Evolutionary conservation across 441 rosid genomes (phyloP), one percentile per base, ranked within the genome.

Genomic region (Jatropha podagrica): DNA sequence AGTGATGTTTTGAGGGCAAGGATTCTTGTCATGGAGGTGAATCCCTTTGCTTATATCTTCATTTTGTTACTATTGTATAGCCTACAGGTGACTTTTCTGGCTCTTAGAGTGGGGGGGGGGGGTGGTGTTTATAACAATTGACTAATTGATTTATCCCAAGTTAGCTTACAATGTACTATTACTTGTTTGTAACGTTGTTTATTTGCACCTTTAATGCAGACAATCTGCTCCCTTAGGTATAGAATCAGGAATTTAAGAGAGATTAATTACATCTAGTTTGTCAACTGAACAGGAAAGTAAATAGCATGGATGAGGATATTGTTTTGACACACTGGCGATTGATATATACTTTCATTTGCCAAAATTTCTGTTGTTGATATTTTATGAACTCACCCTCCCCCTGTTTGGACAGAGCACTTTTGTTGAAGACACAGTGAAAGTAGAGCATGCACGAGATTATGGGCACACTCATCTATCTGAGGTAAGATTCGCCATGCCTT

Each of bases 371-470:
- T 18, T 54, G 7, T 54, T 17, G 20, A 54, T 54, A 54, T 54
- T 54, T 54, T 54, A 17, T 52, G 20, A 54, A 18, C 2, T 60
- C 8, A 27, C 65, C 64, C 12, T 58, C 26, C n/a, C 32, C 46
- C 26, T 32, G 12, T 70, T 75, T 74, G 17, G 76, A 73, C 85
- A 95, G 98, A 88, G 97, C 85, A 95, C 99, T 70, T 95, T 86
- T 82, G 75, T 95, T 68, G 90, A 91, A 68, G 85, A 88, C 75
- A 81, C 85, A 0, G 87, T 93, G 48, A 79, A 91, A 1, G 82
- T 90, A 67, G 96, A 88, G 81, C 98, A 91, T 75, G 98, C 98
- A 10, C 92, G 95, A 83, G 97, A 92, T 74, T 93, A 90, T 84
- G 95, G 98, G 55, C 97, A 95, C 80, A 86, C 84, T 74, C 97